Evolutionary conservation across 164 flowering plant species (phyloP).

Genomic region (Macadamia tetraphylla): DNA sequence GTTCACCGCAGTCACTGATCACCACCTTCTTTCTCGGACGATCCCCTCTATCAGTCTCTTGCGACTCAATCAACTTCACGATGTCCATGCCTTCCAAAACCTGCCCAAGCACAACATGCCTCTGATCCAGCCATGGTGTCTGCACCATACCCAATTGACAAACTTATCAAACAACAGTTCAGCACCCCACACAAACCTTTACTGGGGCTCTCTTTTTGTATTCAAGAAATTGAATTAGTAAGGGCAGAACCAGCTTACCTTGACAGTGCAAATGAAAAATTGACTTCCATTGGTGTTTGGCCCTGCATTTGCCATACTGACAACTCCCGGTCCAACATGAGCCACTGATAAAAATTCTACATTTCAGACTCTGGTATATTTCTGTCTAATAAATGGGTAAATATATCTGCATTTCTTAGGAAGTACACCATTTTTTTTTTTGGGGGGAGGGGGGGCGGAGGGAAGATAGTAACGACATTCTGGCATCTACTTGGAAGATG

Average conservation of each 20-base stretch:
- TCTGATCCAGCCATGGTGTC: conserved; percentile 95
- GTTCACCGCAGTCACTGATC: conserved; percentile 85
- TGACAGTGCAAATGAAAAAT: conserved; percentile 94
- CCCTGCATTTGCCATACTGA: conserved; percentile 41
- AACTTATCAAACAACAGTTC: not conserved
- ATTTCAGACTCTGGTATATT: not conserved
- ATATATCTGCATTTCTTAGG: too few species aligned
- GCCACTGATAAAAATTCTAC: conserved; percentile 17
- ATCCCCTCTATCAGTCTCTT: conserved; percentile 90
- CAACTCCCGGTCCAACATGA: conserved; percentile 31
- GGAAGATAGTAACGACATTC: not conserved
- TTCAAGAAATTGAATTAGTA: not conserved
- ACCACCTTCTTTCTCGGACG: conserved; percentile 75
- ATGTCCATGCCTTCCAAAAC: conserved; percentile 92
- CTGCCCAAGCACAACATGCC: conserved; percentile 97
- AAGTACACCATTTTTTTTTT: not conserved
- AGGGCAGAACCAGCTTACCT: conserved; percentile 40
- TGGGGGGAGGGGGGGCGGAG: not conserved
- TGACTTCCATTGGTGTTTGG: conserved; percentile 99
- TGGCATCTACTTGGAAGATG: not conserved
- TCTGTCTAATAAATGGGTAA: too few species aligned
- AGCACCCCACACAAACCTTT: too few species aligned
- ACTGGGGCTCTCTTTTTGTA: too few species aligned
- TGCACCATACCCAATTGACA: conserved; percentile 26
- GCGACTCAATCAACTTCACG: conserved; percentile 77